A percentile compares a stretch with the other conserved stretches of the same genome.
phyloP scores from a whole-genome alignment of 257 asterid species.

The Gentiana straminea region DNA sequence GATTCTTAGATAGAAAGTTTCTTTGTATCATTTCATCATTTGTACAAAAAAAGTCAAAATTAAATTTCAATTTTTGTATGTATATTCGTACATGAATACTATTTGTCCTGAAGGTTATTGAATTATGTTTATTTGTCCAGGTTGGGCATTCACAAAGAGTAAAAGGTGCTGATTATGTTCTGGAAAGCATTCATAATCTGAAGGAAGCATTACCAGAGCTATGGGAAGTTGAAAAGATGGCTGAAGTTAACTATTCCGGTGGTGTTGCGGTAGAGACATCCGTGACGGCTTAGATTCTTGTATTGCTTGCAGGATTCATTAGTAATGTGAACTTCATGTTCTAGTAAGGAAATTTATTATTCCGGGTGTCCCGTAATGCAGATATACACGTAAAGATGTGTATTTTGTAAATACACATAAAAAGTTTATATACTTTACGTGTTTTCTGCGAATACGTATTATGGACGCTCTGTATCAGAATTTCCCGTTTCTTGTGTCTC shows the following conservation, averaged over 20 bases:
- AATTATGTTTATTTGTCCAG: slow-evolving; percentile 21
- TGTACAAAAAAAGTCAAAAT: no score
- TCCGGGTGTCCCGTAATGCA: no score
- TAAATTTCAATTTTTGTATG: no score
- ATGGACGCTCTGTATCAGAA: no score
- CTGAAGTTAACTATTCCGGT: slow-evolving; percentile 54
- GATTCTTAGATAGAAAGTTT: not conserved
- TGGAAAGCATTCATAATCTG: slow-evolving; percentile 85
- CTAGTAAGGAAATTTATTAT: no score
- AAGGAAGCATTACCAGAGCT: slow-evolving; percentile 91
- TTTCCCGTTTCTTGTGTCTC: no score
- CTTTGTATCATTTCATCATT: not conserved
- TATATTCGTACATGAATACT: not conserved
- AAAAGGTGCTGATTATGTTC: slow-evolving; percentile 81
- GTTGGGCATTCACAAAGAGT: slow-evolving; percentile 78
- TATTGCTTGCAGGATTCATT: not conserved
- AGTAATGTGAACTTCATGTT: no score
- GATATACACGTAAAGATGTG: no score
- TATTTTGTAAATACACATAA: no score
- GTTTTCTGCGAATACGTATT: no score
- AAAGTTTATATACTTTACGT: no score
- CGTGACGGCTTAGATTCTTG: slow-evolving; percentile 55
- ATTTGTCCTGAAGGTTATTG: not conserved
- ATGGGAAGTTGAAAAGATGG: slow-evolving; percentile 58
- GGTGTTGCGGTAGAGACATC: slow-evolving; percentile 79